Conservation (phyloP, 805 yeast species). For the Candida coleopterorum region DNA sequence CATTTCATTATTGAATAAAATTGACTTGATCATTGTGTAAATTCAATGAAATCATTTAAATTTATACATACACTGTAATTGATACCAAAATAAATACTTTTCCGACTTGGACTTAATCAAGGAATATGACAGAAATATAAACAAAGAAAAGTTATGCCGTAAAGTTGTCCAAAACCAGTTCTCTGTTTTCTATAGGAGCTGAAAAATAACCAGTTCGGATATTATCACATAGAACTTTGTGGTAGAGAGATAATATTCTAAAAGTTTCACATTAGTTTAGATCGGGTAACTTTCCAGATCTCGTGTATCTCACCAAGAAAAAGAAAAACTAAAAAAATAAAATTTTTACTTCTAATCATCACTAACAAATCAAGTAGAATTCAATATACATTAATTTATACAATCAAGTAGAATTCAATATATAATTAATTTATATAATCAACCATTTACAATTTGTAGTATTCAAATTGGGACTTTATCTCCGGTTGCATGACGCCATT, state of each 20-base stretch:
- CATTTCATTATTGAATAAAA: too few relatives aligned
- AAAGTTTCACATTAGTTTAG: background rate
- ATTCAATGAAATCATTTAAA: too few relatives aligned
- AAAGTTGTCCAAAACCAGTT: too few relatives aligned
- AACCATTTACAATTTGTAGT: background rate
- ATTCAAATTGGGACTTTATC: slow-evolving; percentile 24
- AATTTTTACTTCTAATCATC: background rate
- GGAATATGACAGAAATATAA: too few relatives aligned
- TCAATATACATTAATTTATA: background rate
- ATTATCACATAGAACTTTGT: too few relatives aligned
- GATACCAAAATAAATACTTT: too few relatives aligned
- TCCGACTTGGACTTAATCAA: too few relatives aligned
- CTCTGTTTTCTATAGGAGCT: too few relatives aligned
- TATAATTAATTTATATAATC: background rate
- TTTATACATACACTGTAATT: too few relatives aligned
- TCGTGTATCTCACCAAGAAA: background rate
- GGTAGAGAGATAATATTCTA: background rate
- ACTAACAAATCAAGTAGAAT: background rate
- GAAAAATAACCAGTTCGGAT: too few relatives aligned
- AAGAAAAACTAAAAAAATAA: background rate
- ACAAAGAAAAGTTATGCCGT: too few relatives aligned
- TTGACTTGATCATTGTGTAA: too few relatives aligned
- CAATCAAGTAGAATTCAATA: background rate
- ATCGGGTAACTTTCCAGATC: background rate
- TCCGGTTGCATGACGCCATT: slow-evolving; percentile 31